Base-by-base conservation (phyloP, 2,329 filamentous ascomycete genomes). In the Pseudogymnoascus sp. region DNA sequence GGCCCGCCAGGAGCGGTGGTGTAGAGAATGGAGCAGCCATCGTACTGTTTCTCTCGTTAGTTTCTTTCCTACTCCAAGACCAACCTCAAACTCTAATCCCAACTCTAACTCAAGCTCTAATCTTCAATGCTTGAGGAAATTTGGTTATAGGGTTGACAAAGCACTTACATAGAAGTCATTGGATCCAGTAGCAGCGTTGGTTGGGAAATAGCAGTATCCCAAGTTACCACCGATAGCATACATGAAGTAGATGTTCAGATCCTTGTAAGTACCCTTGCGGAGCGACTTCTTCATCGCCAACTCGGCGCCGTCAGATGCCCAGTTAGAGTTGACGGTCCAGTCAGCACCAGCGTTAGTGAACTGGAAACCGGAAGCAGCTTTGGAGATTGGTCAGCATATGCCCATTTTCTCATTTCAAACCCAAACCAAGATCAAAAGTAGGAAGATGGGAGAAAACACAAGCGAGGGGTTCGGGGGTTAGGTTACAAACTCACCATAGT, bases 271-370 rank as follows among this genome's bases (percentile, higher is more conserved):
- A 59, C 73, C 75, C 71, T 78, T 74, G 69, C 78, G 77, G 49
- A 81, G 76, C 28, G 75, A 67, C 21, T 69, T 69, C 75, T 80
- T 80, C 78, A 80, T 81, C 49, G 69, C 72, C 42, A 75, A 65
- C 69, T 80, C 75, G 59, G 67, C 66, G 34, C 65, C 62, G 65
- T 77, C 71, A 38, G 66, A 65, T 40, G 68, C 70, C 73, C 74
- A 76, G 37, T 7, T 49, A 6, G 63, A 62, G 66, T 76, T 75
- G 65, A 72, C 68, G 49, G 72, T 75, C 12, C 68, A 69, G 11
- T 71, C 71, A 62, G 66, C 71, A 9, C 69, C 72, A 12, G 64
- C 64, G 11, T 72, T 67, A 6, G 64, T 66, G 68, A 76, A 74
- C 16, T 63, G 64, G 65, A 75, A 68, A 43, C 71, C 70, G 43